Base-by-base conservation (phyloP, 805 yeast species). In the Metschnikowia gelsemii region DNA sequence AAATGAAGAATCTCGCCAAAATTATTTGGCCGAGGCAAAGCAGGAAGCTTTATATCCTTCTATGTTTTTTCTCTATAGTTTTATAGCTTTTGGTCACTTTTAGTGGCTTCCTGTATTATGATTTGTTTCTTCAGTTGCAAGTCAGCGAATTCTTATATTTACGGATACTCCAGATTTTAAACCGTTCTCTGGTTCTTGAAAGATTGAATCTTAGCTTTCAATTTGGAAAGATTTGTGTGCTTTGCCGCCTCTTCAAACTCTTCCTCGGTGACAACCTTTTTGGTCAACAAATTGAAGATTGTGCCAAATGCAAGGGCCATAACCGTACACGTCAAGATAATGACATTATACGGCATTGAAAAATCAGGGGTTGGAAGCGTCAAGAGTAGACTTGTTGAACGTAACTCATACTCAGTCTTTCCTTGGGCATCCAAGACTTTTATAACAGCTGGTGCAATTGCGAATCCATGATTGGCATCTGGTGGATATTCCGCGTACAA, bases 271-370 rank as follows among this genome's bases (percentile, higher is more conserved):
- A 89, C 81, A 8, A 86, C 76, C 54, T 79, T 73, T 55, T 89
- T 87, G 6, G 82, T 80, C 32, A 93, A 58, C 39, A 89, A 66
- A 56, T 91, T 90, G 67, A 82, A 89, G 2, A 90, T 57, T 0
- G 91, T 79, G 7, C 98, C 98, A 66, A 90, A 91, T 0, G 91
- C 82, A 43, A 93, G 68, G 0, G 98, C 88, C 87, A 93, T 84
- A 5, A 89, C 84, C 0, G 99, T 93, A 6, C 96, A 87, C 0
- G 98, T 87, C 47, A 93, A 70, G 33, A 93, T 93, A 46, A 93
- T 91, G 30, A 93, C 99, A 55, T 93, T 93, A 61, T 93, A 93
- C 0, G 99, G 99, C 99, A 93, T 93, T 48, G 96, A 86, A 64
- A 93, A 93, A 66, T 93, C 99, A 0, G 99, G 99, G 0, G 98